phyloP scores from a whole-genome alignment of 192 early-diverging fungal species.

The Haplosporangium gracile region DNA sequence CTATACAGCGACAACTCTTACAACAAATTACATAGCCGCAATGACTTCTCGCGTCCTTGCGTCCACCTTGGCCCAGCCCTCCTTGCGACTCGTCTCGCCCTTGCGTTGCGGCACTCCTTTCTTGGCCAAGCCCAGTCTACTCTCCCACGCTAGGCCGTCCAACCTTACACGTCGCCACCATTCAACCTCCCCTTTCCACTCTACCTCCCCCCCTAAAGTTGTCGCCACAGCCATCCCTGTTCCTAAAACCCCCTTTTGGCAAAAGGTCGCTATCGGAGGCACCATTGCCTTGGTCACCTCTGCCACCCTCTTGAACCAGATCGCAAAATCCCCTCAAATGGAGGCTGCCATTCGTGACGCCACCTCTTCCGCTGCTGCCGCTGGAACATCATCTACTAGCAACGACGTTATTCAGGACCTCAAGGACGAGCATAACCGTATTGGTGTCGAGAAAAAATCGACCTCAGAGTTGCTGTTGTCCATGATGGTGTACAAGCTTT shows the following conservation, averaged over 20 bases:
- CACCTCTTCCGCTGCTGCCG: background rate
- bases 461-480: slow-evolving; percentile 72
- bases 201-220: background rate
- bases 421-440: slow-evolving; percentile 55
- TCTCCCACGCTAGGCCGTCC: slow-evolving; percentile 32
- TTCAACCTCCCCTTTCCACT: background rate
- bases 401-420: slow-evolving; percentile 40
- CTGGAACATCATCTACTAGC: background rate
- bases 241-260: slow-evolving; percentile 36
- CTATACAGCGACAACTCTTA: background rate
- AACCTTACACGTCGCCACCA: background rate
- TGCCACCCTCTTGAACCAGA: slow-evolving; percentile 43
- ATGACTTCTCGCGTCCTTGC: slow-evolving; percentile 45
- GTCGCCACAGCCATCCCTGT: background rate
- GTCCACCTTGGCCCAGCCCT: slow-evolving; percentile 21
- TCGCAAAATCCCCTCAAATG: slow-evolving; percentile 36
- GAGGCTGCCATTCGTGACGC: slow-evolving; percentile 6
- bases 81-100: background rate
- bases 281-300: slow-evolving; percentile 47
- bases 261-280: slow-evolving; percentile 51
- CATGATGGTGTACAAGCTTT: slow-evolving; percentile 79
- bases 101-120: slow-evolving; percentile 2
- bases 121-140: slow-evolving; percentile 21
- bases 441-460: slow-evolving; percentile 64
- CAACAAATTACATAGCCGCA: background rate